Evolutionary conservation across 495 filamentous ascomycete species (phyloP).

Genomic region (Filosporella fistucella): DNA sequence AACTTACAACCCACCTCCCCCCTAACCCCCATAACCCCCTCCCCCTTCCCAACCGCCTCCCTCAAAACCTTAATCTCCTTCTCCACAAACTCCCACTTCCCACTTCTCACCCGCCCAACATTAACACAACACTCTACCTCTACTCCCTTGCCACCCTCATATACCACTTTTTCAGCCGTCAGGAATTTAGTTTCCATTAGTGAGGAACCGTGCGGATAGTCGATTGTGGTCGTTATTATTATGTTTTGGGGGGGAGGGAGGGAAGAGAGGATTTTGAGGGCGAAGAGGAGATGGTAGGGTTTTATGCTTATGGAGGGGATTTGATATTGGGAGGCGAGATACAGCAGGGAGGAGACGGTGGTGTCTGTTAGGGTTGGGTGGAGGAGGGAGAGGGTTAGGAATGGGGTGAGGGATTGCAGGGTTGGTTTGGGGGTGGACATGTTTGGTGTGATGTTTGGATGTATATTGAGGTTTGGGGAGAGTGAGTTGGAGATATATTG

Average conservation of each 20-base stretch:
- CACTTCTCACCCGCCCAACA: slow-evolving; percentile 41
- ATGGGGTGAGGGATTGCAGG: too few species aligned
- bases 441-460: too few species aligned
- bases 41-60: slow-evolving; percentile 30
- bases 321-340: slow-evolving; percentile 36
- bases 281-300: slow-evolving; percentile 46
- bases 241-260: slow-evolving; percentile 43
- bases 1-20: slow-evolving; percentile 58
- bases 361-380: slow-evolving; percentile 55
- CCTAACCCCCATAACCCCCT: slow-evolving; percentile 51
- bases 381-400: slow-evolving; percentile 54
- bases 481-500: too few species aligned
- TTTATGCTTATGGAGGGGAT: slow-evolving; percentile 53
- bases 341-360: slow-evolving; percentile 44
- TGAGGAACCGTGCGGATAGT: slow-evolving; percentile 54
- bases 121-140: slow-evolving; percentile 60
- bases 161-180: slow-evolving; percentile 43
- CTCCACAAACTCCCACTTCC: slow-evolving; percentile 49
- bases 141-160: slow-evolving; percentile 38
- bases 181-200: slow-evolving; percentile 46
- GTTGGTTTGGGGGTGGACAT: too few species aligned
- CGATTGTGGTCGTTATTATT: slow-evolving; percentile 48
- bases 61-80: slow-evolving; percentile 47
- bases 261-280: too few species aligned
- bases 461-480: too few species aligned